Evolutionary conservation across 345 rosid genomes (phyloP), one percentile per base, ranked within the genome.

Genomic region (Hibiscus mutabilis): DNA sequence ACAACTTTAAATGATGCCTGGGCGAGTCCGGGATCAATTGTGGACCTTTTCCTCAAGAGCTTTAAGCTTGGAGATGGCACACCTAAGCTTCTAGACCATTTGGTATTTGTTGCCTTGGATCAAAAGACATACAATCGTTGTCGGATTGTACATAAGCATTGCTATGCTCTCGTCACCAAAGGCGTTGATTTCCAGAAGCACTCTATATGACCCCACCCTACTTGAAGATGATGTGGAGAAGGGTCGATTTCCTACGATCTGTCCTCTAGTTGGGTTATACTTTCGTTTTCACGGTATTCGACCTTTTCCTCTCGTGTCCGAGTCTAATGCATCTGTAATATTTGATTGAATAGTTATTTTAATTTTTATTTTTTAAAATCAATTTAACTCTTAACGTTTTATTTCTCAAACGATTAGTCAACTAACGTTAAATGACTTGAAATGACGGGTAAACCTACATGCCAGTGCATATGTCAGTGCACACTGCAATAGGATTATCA

Each of bases 181-280:
- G 95, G 86, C 16, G 80, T 83, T 56, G 93, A 90, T 82, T 94
- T 90, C 76, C 84, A 83, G 96, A 91, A 76, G 98, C 98, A 24
- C 86, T 84, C 58, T 94, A 90, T 77, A 94, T 88, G 96, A 90
- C 97, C 18, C 77, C 79, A 25, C 73, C 76, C 31, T 94, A 94
- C 82, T 81, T 94, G 87, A 84, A 82, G 77, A 87, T 91, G 96
- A 88, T 91, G 98, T 94, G 98, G 97, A 87, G 84, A 77, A 84
- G 96, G 74, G 86, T 91, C 65, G 89, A 88, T 52, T 90, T 94
- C 76, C 74, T 94, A 44, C 82, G 82, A 2, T 56, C 87, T 60
- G 88, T 94, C 77, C 98, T 94, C 74, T 91, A 89, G 75, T 24
- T 88, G 91, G 97, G 97, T 9, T 94, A 89, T 78, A 83, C 76